Percentiles rank a stretch among this genome's conserved stretches.
phyloP scores from a whole-genome alignment of 2,329 filamentous ascomycete species.

The Pseudocercospora fuligena region DNA sequence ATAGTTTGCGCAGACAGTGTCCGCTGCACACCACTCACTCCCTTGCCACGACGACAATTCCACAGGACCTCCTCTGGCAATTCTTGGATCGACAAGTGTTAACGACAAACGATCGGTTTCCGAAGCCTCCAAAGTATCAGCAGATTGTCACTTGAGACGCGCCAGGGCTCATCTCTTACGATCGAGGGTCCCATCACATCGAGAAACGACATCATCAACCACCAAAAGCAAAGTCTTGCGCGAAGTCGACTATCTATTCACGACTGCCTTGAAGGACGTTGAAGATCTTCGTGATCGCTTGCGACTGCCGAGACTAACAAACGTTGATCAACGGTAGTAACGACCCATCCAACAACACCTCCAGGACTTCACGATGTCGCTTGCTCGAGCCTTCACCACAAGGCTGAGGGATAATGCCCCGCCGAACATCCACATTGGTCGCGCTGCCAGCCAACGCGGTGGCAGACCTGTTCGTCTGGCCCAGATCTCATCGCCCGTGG shows the following conservation, averaged over 20 bases:
- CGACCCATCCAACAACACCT: slow-evolving; percentile 4
- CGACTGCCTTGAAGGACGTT: background rate
- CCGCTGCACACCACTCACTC: slow-evolving; percentile 10
- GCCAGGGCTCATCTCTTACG: slow-evolving; percentile 5
- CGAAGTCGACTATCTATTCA: background rate
- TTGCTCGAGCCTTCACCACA: slow-evolving; percentile 75
- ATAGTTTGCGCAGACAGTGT: slow-evolving; percentile 2
- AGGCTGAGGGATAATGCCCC: slow-evolving; percentile 63
- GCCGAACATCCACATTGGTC: slow-evolving; percentile 40
- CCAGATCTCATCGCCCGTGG: slow-evolving; percentile 86
- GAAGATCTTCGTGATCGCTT: slow-evolving; percentile 11
- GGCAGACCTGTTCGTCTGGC: slow-evolving; percentile 59
- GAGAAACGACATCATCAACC: slow-evolving; percentile 6
- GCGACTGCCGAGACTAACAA: slow-evolving; percentile 14
- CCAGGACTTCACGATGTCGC: slow-evolving; percentile 52
- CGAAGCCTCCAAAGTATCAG: background rate
- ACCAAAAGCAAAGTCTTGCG: slow-evolving; percentile 3
- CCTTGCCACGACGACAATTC: slow-evolving; percentile 8
- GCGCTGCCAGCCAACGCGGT: slow-evolving; percentile 54
- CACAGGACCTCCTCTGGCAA: background rate
- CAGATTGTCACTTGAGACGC: background rate
- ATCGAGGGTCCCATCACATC: slow-evolving; percentile 4
- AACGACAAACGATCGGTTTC: slow-evolving; percentile 1
- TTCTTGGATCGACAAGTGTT: background rate
- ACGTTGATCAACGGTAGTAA: slow-evolving; percentile 9